These are phyloP conservation scores for Clarireedia sp. DNA, from an alignment of 2,329 filamentous ascomycete species.

Conservation along the genomic window DNA sequence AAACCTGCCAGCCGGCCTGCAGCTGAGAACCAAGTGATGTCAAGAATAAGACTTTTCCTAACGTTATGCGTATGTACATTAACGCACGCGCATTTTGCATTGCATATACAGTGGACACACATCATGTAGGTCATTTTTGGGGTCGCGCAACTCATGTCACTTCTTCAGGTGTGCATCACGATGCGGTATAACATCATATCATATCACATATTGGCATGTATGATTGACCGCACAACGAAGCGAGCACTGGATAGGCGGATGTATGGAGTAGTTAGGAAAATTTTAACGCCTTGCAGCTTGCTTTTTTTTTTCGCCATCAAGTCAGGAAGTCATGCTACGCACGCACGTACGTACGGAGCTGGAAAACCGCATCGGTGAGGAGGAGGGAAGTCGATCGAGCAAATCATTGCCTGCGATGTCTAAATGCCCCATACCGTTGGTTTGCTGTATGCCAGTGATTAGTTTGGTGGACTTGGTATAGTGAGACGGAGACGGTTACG, in stretches of 20 bases:
- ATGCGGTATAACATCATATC: neutral
- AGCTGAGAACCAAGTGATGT: neutral
- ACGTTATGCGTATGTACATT: neutral
- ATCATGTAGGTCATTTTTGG: constrained; percentile 7
- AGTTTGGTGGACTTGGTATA: neutral
- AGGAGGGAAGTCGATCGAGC: too few species aligned
- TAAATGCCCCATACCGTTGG: too few species aligned
- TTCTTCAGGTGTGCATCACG: neutral
- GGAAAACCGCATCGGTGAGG: too few species aligned
- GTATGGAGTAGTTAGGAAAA: neutral
- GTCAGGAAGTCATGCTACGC: too few species aligned
- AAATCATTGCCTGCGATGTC: neutral
- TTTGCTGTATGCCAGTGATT: too few species aligned
- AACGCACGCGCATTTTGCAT: neutral
- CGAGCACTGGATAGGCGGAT: neutral
- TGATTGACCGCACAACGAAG: neutral
- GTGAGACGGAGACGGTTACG: neutral
- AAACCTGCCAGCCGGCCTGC: neutral
- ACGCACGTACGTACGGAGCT: too few species aligned
- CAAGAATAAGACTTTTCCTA: too few species aligned
- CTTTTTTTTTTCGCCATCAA: too few species aligned
- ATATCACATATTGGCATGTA: too few species aligned
- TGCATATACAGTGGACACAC: neutral
- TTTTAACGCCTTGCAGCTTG: neutral
- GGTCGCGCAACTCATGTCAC: neutral